These are phyloP conservation scores for Alternaria gansuensis DNA, from an alignment of 2,329 filamentous ascomycete species.

Conservation along the genomic window DNA sequence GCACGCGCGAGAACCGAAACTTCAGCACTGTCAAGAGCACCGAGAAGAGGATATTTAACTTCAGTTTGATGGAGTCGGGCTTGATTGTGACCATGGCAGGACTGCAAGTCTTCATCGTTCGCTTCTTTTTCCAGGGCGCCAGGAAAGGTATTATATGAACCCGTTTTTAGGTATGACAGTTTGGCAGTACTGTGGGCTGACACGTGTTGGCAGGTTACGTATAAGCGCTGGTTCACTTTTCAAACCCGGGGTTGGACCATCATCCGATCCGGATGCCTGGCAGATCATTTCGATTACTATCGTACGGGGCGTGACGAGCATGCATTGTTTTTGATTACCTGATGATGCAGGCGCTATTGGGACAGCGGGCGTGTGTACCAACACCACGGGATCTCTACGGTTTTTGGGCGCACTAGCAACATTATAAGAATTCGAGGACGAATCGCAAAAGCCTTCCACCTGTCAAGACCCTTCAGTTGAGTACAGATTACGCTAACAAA, in stretches of 20 bases:
- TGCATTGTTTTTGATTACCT: conserved; percentile 6
- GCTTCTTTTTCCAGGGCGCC: conserved; percentile 98
- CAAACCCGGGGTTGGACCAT: background rate
- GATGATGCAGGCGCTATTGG: conserved; percentile 15
- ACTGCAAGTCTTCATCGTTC: conserved; percentile 94
- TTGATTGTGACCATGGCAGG: conserved; percentile 96
- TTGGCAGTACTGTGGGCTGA: conserved; percentile 25
- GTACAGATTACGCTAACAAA: background rate
- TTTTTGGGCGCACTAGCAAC: conserved; percentile 7
- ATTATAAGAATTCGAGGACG: background rate
- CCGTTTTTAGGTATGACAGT: conserved; percentile 7
- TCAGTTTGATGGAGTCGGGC: conserved; percentile 89
- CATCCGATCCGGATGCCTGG: background rate
- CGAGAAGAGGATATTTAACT: conserved; percentile 95
- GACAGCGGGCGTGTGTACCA: conserved; percentile 15
- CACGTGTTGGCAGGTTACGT: conserved; percentile 37
- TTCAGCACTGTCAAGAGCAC: conserved; percentile 98
- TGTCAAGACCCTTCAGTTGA: background rate
- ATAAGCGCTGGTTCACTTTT: conserved; percentile 19
- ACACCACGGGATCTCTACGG: conserved; percentile 3
- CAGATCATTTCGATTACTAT: background rate
- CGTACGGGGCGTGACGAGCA: background rate
- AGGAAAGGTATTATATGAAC: conserved; percentile 63
- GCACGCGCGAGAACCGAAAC: conserved; percentile 97
- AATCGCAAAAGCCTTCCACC: background rate